These are phyloP conservation scores for Botrytis medusae DNA, from an alignment of 2,329 filamentous ascomycete species.

Conservation along the genomic window DNA sequence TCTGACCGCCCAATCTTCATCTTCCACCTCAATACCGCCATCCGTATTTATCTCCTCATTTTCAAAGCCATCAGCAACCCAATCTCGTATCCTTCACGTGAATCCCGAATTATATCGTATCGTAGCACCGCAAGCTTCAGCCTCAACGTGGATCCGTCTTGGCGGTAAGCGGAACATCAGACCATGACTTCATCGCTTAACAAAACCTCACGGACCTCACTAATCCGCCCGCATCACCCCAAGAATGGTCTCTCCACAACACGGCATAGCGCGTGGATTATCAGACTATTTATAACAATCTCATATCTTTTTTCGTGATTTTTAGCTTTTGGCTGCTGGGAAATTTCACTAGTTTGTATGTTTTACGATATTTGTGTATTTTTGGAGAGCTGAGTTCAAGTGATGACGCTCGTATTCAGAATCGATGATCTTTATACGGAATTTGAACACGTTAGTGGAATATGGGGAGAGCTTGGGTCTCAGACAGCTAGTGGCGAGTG, in stretches of 20 bases:
- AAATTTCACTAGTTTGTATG: background rate
- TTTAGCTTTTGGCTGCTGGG: background rate
- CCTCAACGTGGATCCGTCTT: slow-evolving; percentile 8
- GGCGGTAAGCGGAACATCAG: slow-evolving; percentile 15
- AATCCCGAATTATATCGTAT: background rate
- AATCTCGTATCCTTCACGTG: background rate
- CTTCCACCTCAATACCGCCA: background rate
- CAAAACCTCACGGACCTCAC: background rate
- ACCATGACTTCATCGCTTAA: slow-evolving; percentile 3
- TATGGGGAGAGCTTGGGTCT: background rate
- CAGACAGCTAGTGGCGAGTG: background rate
- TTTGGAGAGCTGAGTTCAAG: background rate
- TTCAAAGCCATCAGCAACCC: slow-evolving; percentile 1
- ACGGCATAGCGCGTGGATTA: background rate
- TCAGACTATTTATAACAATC: background rate
- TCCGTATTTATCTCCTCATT: slow-evolving; percentile 3
- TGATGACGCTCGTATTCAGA: background rate
- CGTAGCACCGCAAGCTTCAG: slow-evolving; percentile 5
- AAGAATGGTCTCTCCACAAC: background rate
- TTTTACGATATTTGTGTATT: background rate
- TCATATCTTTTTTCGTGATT: background rate
- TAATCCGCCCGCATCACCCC: background rate
- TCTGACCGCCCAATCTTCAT: background rate
- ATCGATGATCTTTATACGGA: background rate
- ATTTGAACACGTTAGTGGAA: background rate